Conservation (phyloP, 1,284 basidiomycete genomes). For the Puccinia horiana region DNA sequence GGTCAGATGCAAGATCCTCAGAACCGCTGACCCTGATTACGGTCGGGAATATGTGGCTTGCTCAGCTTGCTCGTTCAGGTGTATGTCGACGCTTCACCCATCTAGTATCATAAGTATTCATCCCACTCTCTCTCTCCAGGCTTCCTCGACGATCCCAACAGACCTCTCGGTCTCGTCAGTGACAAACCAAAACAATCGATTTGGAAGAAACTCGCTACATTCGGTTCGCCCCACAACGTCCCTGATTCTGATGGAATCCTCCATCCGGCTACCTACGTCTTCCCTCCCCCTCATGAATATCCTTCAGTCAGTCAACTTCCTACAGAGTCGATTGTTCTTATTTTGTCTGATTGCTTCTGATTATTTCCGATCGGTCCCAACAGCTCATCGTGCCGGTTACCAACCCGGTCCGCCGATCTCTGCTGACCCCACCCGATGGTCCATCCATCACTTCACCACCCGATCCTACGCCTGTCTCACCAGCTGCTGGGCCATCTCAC, state of each 20-base stretch:
- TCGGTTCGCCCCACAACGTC: slow-evolving; percentile 29
- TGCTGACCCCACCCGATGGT: background rate
- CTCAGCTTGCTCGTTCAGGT: slow-evolving; percentile 13
- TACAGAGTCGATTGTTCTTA: too few relatives aligned
- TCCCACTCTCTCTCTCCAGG: slow-evolving; percentile 13
- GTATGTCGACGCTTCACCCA: slow-evolving; percentile 4
- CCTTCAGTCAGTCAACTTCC: slow-evolving; percentile 9
- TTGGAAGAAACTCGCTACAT: slow-evolving; percentile 37
- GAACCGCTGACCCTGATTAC: slow-evolving; percentile 5
- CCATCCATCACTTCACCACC: background rate
- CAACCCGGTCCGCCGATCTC: background rate
- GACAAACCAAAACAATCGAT: slow-evolving; percentile 31
- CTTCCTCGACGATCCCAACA: slow-evolving; percentile 41
- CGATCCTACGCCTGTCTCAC: slow-evolving; percentile 7
- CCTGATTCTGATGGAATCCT: slow-evolving; percentile 18
- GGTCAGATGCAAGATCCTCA: slow-evolving; percentile 26
- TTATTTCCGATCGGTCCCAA: background rate
- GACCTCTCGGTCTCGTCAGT: background rate
- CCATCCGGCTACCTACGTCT: slow-evolving; percentile 40
- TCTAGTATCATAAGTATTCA: background rate
- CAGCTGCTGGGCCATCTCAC: slow-evolving; percentile 7
- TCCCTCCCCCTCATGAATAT: slow-evolving; percentile 46
- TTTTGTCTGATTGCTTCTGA: background rate
- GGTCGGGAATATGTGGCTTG: slow-evolving; percentile 41
- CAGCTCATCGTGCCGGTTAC: slow-evolving; percentile 20